Percentiles rank a stretch among this genome's conserved stretches.
Evolutionary conservation across 1,284 basidiomycete genomes (phyloP).

Genomic region (Wallemia mellicola): DNA sequence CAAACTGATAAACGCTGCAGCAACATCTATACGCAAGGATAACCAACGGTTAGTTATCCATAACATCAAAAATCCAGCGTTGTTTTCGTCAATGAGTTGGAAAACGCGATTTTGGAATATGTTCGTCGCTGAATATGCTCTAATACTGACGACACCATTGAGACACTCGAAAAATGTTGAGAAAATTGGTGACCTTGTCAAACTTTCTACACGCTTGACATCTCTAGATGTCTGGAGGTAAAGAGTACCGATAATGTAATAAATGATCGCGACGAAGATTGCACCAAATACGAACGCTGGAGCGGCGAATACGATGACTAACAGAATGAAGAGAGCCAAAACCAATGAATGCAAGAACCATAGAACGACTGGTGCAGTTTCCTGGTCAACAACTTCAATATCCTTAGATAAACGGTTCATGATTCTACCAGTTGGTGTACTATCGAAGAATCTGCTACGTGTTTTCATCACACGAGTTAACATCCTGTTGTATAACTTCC

Average conservation of each 20-base stretch:
- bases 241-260: constrained; percentile 16
- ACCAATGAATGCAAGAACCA: constrained; percentile 14
- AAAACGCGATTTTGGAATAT: constrained; percentile 19
- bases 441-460: constrained; percentile 15
- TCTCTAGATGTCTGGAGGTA: constrained; percentile 22
- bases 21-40: constrained; percentile 18
- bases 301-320: constrained; percentile 14
- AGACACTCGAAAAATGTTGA: constrained; percentile 21
- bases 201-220: constrained; percentile 24
- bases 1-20: constrained; percentile 19
- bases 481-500: constrained; percentile 11
- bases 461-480: constrained; percentile 12
- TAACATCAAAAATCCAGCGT: constrained; percentile 13
- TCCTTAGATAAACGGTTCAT: constrained; percentile 20
- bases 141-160: constrained; percentile 20
- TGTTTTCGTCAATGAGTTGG: constrained; percentile 19
- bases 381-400: constrained; percentile 21
- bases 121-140: constrained; percentile 21
- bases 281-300: constrained; percentile 17
- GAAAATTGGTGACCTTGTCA: constrained; percentile 24
- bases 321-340: constrained; percentile 12
- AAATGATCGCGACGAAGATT: constrained; percentile 16
- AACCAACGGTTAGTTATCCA: constrained; percentile 20
- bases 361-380: constrained; percentile 14
- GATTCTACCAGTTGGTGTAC: constrained; percentile 19